Percentiles rank a stretch among this genome's conserved stretches.
Evolutionary conservation across 176 grass and related monocot species (phyloP).

Genomic region (Elaeis guineensis): DNA sequence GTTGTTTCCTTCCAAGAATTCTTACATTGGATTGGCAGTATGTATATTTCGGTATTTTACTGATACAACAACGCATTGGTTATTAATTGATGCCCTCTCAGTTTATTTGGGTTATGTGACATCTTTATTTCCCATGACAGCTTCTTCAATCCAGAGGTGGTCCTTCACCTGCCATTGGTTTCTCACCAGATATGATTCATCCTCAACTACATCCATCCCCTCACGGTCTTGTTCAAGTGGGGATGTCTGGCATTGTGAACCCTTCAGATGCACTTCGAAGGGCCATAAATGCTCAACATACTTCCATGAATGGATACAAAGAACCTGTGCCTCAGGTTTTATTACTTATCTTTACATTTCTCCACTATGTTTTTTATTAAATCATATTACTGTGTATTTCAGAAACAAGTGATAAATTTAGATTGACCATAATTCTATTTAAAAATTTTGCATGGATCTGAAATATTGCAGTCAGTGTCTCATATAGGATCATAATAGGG

Average conservation of each 20-base stretch:
- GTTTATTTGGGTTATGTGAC: too few species aligned
- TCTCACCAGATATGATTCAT: constrained; percentile 28
- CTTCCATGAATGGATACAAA: constrained; percentile 44
- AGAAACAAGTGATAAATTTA: too few species aligned
- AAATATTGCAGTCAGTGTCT: too few species aligned
- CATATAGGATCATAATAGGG: too few species aligned
- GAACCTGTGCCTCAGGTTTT: constrained; percentile 53
- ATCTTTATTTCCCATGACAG: constrained; percentile 17
- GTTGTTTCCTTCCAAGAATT: not conserved
- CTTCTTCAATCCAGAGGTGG: constrained; percentile 33
- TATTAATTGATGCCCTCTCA: too few species aligned
- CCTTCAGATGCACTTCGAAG: constrained; percentile 30
- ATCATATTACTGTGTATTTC: too few species aligned
- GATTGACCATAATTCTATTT: too few species aligned
- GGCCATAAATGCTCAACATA: constrained; percentile 43
- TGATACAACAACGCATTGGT: too few species aligned
- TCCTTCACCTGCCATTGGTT: constrained; percentile 31
- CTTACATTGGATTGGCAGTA: not conserved
- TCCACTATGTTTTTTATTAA: too few species aligned
- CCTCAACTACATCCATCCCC: constrained; percentile 39
- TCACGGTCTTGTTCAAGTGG: constrained; percentile 31
- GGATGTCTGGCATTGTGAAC: constrained; percentile 23
- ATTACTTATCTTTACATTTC: not conserved
- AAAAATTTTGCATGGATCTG: too few species aligned
- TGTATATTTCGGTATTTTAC: too few species aligned